phyloP scores from a whole-genome alignment of 306 rosid species.

The Lablab purpureus region DNA sequence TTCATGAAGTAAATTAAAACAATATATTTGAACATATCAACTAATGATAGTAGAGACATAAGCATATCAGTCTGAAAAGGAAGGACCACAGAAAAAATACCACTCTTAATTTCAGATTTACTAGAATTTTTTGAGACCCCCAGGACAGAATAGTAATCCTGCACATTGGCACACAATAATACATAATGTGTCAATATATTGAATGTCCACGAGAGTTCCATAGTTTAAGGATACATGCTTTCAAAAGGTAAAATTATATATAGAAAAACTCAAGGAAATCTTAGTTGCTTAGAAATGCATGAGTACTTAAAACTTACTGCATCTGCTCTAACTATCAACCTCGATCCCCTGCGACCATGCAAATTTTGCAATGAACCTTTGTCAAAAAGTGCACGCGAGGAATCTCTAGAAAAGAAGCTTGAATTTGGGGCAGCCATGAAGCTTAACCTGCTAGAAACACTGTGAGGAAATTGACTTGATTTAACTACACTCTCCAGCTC shows the following conservation, averaged over 20 bases:
- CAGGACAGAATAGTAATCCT: slow-evolving; percentile 93
- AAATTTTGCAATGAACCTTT: slow-evolving; percentile 58
- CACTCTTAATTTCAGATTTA: slow-evolving; percentile 96
- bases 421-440: slow-evolving; percentile 67
- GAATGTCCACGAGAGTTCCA: slow-evolving; percentile 14
- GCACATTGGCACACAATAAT: slow-evolving; percentile 45
- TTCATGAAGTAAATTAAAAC: slow-evolving; percentile 27
- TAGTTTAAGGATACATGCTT: neutral
- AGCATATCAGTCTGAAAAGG: slow-evolving; percentile 2
- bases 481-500: slow-evolving; percentile 24
- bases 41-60: neutral
- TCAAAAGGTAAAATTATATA: slow-evolving; percentile 8
- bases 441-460: slow-evolving; percentile 62
- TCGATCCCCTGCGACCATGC: slow-evolving; percentile 66
- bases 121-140: slow-evolving; percentile 88
- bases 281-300: slow-evolving; percentile 33
- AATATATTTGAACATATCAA: slow-evolving; percentile 24
- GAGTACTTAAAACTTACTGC: slow-evolving; percentile 63
- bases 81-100: slow-evolving; percentile 53
- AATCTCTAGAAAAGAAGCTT: slow-evolving; percentile 66
- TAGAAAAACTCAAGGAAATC: slow-evolving; percentile 9
- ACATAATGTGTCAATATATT: slow-evolving; percentile 34
- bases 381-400: slow-evolving; percentile 54
- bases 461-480: slow-evolving; percentile 52
- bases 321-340: slow-evolving; percentile 83